Evolutionary conservation across 148 eudicot genomes (phyloP).

Genomic region (Chenopodium suecicum): DNA sequence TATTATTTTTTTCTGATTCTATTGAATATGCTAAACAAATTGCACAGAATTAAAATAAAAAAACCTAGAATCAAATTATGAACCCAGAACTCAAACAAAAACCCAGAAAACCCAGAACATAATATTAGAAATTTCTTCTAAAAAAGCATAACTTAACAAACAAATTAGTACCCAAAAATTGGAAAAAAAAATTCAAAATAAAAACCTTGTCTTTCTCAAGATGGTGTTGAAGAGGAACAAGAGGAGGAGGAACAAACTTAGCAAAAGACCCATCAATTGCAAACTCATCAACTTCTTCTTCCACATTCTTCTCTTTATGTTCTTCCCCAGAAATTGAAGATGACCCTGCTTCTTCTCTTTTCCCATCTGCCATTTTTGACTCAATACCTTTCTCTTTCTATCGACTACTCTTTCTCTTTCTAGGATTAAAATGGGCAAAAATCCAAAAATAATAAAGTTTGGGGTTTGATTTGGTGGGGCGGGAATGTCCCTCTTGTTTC

Average conservation of each 20-base stretch:
- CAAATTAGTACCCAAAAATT: constrained; percentile 2
- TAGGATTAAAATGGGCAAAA: background rate
- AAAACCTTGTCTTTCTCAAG: constrained; percentile 69
- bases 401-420: background rate
- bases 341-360: constrained; percentile 37
- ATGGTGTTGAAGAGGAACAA: constrained; percentile 60
- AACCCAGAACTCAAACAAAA: constrained; percentile 7
- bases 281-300: constrained; percentile 3
- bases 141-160: background rate
- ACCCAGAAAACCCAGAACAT: constrained; percentile 1
- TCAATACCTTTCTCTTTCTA: background rate
- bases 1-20: no score
- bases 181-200: background rate
- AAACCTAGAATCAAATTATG: background rate
- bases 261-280: constrained; percentile 27
- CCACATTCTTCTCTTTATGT: background rate
- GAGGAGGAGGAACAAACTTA: constrained; percentile 59
- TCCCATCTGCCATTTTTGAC: background rate
- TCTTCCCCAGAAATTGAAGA: constrained; percentile 20
- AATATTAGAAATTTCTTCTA: no score
- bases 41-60: no score
- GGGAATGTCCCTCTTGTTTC: background rate
- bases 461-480: background rate
- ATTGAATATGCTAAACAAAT: no score
- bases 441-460: no score